Percentiles rank a stretch among this genome's conserved stretches.
Conservation (phyloP, 1,284 basidiomycete genomes). For the Trichosporon coremiiforme region DNA sequence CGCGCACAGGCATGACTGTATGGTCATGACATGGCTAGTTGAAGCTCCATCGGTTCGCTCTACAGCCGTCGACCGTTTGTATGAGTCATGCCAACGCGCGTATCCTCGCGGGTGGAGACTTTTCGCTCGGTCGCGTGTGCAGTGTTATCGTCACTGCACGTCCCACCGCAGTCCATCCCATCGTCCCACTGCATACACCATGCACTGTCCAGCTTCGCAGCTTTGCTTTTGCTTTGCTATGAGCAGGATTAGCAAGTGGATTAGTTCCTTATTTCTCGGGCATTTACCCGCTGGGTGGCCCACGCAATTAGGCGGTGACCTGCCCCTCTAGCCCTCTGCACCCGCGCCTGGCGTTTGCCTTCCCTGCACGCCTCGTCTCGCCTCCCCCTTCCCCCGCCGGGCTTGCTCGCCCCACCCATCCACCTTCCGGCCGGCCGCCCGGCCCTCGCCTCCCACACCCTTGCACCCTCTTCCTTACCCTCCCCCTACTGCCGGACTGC, state of each 20-base stretch:
- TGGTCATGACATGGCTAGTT: not conserved
- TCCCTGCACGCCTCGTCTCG: not conserved
- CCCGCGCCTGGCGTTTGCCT: not conserved
- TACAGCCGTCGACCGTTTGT: not conserved
- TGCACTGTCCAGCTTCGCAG: not conserved
- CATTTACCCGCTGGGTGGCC: conserved; percentile 15
- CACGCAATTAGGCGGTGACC: not conserved
- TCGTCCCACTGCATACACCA: not conserved
- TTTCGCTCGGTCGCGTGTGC: conserved; percentile 14
- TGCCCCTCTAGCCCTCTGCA: not conserved
- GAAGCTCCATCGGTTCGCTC: not conserved
- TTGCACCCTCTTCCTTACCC: not conserved
- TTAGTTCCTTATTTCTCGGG: conserved; percentile 12
- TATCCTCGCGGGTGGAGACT: not conserved
- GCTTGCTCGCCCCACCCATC: not conserved
- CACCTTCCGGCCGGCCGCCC: conserved; percentile 2
- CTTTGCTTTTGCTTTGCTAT: not conserved
- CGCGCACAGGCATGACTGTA: conserved; percentile 9
- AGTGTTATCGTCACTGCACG: not conserved
- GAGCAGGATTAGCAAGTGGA: not conserved
- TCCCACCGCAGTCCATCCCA: not conserved
- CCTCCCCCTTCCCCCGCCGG: not conserved
- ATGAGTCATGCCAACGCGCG: not conserved
- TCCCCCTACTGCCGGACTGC: conserved; percentile 12
- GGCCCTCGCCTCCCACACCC: conserved; percentile 2